Evolutionary conservation across 257 asterid species (phyloP), one percentile per base, ranked within the genome.

Genomic region (Nicotiana benthamiana): DNA sequence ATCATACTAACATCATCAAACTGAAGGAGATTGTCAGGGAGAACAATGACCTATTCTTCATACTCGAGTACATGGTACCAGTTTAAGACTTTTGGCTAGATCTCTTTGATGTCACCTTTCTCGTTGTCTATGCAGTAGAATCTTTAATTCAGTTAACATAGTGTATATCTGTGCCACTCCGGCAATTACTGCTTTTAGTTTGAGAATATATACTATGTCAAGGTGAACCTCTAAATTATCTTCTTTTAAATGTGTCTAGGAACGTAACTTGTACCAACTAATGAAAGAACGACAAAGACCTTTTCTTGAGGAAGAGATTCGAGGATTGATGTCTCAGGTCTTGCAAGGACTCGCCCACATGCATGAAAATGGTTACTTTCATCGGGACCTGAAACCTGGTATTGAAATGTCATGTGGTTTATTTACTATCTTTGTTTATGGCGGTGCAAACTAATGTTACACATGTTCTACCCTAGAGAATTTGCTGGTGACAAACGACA

Each of bases 321-420:
- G 96, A 61, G 90, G 87, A 59, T 88, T 93, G 85, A 89, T 92
- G 94, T 88, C 91, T 83, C 99, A 93, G 89, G 88, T 95, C 89
- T 87, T 95, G 88, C 94, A 90, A 83, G 98, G 99, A 82, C 98
- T 95, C 36, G 83, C 88, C n/a, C 87, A 93, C 76, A 94, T 95
- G 87, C 99, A 95, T 82, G 86, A 88, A 87, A 89, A 89, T 61
- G 97, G 93, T 82, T 92, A 90, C 86, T 92, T 93, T 84, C 99
- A 95, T 65, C 91, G 99, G 83, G 99, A 95, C 87, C 83, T 95
- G 56, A 95, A 95, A 89, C 99, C 99, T 82, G 99, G 99, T 95
- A 95, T 77, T 79, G 51, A 84, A 59, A 62, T 75, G 68, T 85
- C 75, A 22, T 52, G 28, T 66, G 30, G 79, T 56, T 53, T 74